phyloP scores from a whole-genome alignment of 2,329 filamentous ascomycete genomes.

The Aspergillus sp. region DNA sequence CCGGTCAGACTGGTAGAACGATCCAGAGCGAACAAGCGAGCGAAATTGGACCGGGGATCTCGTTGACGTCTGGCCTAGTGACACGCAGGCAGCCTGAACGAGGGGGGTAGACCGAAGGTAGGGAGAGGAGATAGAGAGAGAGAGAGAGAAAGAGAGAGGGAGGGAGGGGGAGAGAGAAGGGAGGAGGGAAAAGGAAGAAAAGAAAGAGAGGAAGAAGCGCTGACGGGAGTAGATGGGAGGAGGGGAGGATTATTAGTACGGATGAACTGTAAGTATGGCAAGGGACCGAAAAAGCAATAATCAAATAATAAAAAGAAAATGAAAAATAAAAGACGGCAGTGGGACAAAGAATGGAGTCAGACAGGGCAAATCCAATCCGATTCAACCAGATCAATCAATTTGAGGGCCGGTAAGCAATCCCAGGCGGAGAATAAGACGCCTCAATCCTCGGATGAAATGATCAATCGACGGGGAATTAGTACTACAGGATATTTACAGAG shows the following conservation, averaged over 20 bases:
- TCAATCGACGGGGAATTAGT: too few species aligned
- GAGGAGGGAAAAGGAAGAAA: constrained; percentile 11
- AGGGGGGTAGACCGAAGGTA: not conserved
- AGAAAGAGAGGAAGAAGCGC: constrained; percentile 6
- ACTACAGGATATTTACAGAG: too few species aligned
- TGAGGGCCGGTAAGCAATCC: not conserved
- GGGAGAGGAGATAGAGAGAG: not conserved
- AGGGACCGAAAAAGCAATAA: too few species aligned
- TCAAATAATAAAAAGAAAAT: not conserved
- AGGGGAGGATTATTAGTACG: constrained; percentile 3
- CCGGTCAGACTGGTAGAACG: constrained; percentile 19
- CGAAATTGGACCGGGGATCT: constrained; percentile 22
- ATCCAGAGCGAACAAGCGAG: constrained; percentile 24
- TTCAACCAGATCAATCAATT: not conserved
- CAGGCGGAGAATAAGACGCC: not conserved
- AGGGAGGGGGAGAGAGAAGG: constrained; percentile 17
- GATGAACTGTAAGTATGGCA: not conserved
- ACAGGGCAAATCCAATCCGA: not conserved
- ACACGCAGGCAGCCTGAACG: constrained; percentile 24
- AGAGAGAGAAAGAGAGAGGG: constrained; percentile 1
- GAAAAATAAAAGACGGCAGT: not conserved
- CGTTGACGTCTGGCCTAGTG: constrained; percentile 13
- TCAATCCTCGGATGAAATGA: not conserved
- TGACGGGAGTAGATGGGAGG: constrained; percentile 6
- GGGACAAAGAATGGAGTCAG: not conserved